phyloP scores from a whole-genome alignment of 208 protist species.

The Wallacemonas collosoma region DNA sequence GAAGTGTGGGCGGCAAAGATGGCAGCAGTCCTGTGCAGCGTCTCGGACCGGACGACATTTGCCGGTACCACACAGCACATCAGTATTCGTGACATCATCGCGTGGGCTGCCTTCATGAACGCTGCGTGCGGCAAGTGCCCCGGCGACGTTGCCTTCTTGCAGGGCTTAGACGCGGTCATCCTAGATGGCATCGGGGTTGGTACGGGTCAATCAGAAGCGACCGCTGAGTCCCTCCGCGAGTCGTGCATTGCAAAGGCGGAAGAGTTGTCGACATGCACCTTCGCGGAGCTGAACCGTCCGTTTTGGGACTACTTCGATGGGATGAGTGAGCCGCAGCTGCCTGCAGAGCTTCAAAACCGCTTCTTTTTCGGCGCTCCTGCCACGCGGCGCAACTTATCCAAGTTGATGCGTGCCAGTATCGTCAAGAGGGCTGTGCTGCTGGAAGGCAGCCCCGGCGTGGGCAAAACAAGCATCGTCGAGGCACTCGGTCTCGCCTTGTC shows the following conservation, averaged over 20 bases:
- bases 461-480: conserved; percentile 99
- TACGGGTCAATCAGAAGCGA: conserved; percentile 67
- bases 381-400: conserved; percentile 95
- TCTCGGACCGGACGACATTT: conserved; percentile 37
- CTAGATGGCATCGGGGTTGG: conserved; percentile 96
- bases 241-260: conserved; percentile 22
- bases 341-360: conserved; percentile 54
- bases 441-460: conserved; percentile 97
- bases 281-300: conserved; percentile 32
- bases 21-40: conserved; percentile 72
- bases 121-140: conserved; percentile 64
- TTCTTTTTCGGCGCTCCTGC: conserved; percentile 97
- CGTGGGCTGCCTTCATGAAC: conserved; percentile 97
- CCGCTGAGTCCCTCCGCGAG: conserved; percentile 22
- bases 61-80: conserved; percentile 73
- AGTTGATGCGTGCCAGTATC: conserved; percentile 94
- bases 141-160: conserved; percentile 88
- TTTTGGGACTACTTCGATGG: conserved; percentile 79
- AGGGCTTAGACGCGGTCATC: conserved; percentile 96
- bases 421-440: conserved; percentile 97
- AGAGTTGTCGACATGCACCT: conserved; percentile 14
- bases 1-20: conserved; percentile 71
- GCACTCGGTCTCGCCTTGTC: conserved; percentile 93
- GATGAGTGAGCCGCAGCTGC: conserved; percentile 79
- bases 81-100: conserved; percentile 96